A percentile compares a stretch with the other conserved stretches of the same genome.
Evolutionary conservation across 257 asterid genomes (phyloP).

Genomic region (Anisodus tanguticus): DNA sequence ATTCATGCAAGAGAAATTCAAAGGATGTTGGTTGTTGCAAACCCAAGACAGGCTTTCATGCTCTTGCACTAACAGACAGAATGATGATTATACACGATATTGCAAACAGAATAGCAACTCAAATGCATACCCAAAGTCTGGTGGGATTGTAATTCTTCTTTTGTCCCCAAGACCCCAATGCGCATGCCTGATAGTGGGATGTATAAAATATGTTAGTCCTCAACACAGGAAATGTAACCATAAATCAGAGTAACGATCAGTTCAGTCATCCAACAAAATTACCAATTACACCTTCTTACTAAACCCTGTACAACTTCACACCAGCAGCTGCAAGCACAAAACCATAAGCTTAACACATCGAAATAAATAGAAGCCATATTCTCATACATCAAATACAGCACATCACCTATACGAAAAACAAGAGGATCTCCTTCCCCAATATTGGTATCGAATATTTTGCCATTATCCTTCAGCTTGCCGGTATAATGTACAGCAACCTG

Average conservation of each 20-base stretch:
- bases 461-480: background rate
- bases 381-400: background rate
- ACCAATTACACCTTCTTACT: background rate
- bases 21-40: background rate
- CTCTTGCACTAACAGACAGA: background rate
- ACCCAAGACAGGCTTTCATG: no score
- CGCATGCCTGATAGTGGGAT: conserved; percentile 76
- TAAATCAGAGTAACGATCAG: conserved; percentile 2
- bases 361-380: background rate
- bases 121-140: conserved; percentile 33
- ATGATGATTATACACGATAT: background rate
- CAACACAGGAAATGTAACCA: background rate
- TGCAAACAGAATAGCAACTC: background rate
- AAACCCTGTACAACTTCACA: background rate
- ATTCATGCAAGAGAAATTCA: background rate
- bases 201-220: conserved; percentile 2
- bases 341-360: background rate
- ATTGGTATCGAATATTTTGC: background rate
- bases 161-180: conserved; percentile 61
- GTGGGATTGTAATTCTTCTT: conserved; percentile 90
- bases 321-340: background rate
- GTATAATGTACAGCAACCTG: no score
- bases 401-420: background rate
- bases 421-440: background rate
- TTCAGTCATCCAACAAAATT: background rate